Percentiles rank a stretch among this genome's conserved stretches.
phyloP scores from a whole-genome alignment of 2,329 filamentous ascomycete genomes.

The Tolypocladium inflatum region DNA sequence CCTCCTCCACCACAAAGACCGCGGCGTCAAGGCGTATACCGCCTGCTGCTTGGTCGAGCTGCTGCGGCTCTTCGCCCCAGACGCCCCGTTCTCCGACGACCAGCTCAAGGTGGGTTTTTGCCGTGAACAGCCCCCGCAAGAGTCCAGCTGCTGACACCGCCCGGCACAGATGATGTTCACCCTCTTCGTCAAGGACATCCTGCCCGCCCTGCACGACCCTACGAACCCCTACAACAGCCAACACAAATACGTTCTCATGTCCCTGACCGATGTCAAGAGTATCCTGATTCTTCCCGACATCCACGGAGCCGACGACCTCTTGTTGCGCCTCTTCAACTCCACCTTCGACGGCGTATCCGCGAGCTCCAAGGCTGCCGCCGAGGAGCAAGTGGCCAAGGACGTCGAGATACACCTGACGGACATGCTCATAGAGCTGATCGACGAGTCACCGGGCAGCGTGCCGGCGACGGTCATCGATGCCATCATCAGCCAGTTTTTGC shows the following conservation, averaged over 20 bases:
- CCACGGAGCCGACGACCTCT: slow-evolving; percentile 68
- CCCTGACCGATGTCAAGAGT: slow-evolving; percentile 87
- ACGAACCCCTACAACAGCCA: slow-evolving; percentile 86
- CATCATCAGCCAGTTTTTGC: slow-evolving; percentile 90
- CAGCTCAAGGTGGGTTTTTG: slow-evolving; percentile 73
- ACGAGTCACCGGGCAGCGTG: slow-evolving; percentile 65
- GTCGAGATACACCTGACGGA: slow-evolving; percentile 89
- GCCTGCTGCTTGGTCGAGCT: slow-evolving; percentile 89
- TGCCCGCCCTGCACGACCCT: slow-evolving; percentile 78
- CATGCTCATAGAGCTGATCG: slow-evolving; percentile 74
- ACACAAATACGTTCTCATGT: slow-evolving; percentile 83
- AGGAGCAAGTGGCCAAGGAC: slow-evolving; percentile 82
- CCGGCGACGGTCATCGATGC: slow-evolving; percentile 80
- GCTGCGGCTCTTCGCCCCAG: slow-evolving; percentile 81
- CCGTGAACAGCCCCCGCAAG: not conserved
- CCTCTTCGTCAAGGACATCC: slow-evolving; percentile 72
- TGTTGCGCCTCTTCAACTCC: slow-evolving; percentile 72
- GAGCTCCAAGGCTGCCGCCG: slow-evolving; percentile 61
- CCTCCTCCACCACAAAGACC: slow-evolving; percentile 83
- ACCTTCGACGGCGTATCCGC: slow-evolving; percentile 89
- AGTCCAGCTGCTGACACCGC: slow-evolving; percentile 3
- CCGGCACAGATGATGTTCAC: slow-evolving; percentile 74
- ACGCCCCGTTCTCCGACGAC: slow-evolving; percentile 84
- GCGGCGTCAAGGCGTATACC: slow-evolving; percentile 81
- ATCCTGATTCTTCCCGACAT: slow-evolving; percentile 86